Evolutionary conservation across 1,284 basidiomycete species (phyloP).

Genomic region (Trichosporon coremiiforme): DNA sequence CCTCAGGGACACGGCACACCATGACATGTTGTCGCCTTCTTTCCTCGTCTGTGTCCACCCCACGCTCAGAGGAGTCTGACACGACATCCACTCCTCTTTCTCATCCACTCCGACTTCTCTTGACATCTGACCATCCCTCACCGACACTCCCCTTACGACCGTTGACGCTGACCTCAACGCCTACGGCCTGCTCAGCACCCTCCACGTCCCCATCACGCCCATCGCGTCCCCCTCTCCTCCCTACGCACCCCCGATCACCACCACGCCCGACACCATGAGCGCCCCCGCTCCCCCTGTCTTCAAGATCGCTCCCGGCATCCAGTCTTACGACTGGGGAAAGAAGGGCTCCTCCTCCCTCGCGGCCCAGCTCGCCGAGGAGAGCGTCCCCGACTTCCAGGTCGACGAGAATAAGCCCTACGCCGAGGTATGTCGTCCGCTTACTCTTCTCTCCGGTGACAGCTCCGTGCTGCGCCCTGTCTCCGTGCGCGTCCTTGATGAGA

Average conservation of each 20-base stretch:
- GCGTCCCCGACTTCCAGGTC: constrained; percentile 60
- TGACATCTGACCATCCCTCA: background rate
- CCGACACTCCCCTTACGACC: background rate
- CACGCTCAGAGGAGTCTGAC: background rate
- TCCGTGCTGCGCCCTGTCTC: background rate
- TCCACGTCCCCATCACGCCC: background rate
- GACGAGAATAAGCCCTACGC: constrained; percentile 66
- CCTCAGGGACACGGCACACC: background rate
- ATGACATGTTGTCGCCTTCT: constrained; percentile 13
- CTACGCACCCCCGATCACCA: background rate
- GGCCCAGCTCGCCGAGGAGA: constrained; percentile 60
- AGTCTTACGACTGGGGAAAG: constrained; percentile 63
- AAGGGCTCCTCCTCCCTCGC: constrained; percentile 60
- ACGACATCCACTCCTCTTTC: background rate
- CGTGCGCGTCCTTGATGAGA: background rate
- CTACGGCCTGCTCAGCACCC: too few species aligned
- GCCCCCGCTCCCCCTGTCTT: constrained; percentile 38
- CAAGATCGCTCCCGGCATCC: constrained; percentile 53
- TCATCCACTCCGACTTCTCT: background rate
- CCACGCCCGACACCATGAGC: background rate
- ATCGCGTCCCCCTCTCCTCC: background rate
- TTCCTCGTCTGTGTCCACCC: background rate
- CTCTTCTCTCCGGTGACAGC: background rate
- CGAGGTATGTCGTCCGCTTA: constrained; percentile 59
- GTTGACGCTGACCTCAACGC: background rate